These are phyloP conservation scores for Eucalyptus fibrosa DNA, from an alignment of 345 rosid genomes.

Conservation along the genomic window DNA sequence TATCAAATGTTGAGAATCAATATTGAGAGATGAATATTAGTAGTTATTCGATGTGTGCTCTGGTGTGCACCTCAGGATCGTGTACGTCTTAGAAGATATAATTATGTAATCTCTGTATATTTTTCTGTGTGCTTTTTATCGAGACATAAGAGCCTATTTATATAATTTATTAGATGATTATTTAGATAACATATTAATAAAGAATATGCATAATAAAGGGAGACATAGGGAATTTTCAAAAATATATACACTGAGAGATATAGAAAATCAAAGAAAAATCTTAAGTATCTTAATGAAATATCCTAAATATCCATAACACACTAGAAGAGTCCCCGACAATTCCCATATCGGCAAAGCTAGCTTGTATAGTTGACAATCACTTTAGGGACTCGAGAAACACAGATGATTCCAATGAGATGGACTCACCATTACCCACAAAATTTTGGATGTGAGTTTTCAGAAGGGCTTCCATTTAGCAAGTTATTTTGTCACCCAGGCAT, in stretches of 20 bases:
- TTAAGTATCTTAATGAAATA: too few relatives aligned
- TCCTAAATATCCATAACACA: neutral
- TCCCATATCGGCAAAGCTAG: neutral
- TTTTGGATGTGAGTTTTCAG: neutral
- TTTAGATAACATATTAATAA: too few relatives aligned
- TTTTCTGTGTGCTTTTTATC: too few relatives aligned
- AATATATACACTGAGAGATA: neutral
- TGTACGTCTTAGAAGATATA: neutral
- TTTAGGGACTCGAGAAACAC: neutral
- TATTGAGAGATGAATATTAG: neutral
- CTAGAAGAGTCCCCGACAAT: neutral
- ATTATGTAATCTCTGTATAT: neutral
- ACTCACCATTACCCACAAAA: neutral
- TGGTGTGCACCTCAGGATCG: neutral
- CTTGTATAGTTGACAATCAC: neutral
- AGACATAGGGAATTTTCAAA: neutral
- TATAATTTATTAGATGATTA: neutral
- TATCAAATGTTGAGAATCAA: neutral
- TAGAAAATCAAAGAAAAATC: neutral
- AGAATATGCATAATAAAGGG: too few relatives aligned
- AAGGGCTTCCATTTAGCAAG: neutral
- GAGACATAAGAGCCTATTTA: too few relatives aligned
- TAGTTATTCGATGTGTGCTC: neutral
- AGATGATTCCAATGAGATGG: neutral
- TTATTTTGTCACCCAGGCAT: neutral